Conservation (phyloP, 257 asterid species). For the Ophiorrhiza pumila region DNA sequence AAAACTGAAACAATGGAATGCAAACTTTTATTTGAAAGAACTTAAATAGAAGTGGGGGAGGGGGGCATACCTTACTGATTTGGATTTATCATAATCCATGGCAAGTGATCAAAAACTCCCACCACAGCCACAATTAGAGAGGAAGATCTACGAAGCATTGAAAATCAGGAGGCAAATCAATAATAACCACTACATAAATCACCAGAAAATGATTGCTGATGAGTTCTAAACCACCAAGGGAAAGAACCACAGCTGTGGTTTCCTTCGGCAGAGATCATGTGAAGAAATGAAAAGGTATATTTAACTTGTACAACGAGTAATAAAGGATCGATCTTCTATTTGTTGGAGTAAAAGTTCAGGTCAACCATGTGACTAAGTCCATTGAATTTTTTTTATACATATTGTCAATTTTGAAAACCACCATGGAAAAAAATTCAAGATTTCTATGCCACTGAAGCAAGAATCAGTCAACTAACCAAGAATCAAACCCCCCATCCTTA, state of each 20-base stretch:
- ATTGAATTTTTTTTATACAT: conserved; percentile 24
- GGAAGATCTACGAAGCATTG: conserved; percentile 34
- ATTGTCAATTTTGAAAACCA: conserved; percentile 30
- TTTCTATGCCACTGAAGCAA: conserved; percentile 24
- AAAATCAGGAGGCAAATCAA: conserved; percentile 21
- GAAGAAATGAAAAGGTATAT: conserved; percentile 36
- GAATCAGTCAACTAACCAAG: conserved; percentile 37
- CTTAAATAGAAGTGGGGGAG: background rate
- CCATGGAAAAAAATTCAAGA: conserved; percentile 22
- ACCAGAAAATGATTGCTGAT: conserved; percentile 32
- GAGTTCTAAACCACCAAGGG: conserved; percentile 33
- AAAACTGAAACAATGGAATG: background rate
- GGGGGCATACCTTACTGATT: conserved; percentile 66
- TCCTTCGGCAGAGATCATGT: conserved; percentile 54
- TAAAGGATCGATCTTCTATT: conserved; percentile 19
- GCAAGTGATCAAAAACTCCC: conserved; percentile 25
- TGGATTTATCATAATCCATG: conserved; percentile 68
- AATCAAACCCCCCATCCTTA: conserved; percentile 8
- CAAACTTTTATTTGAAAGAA: background rate
- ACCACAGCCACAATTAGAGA: conserved; percentile 17
- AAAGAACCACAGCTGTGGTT: conserved; percentile 36
- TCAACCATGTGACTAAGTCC: conserved; percentile 57
- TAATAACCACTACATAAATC: conserved; percentile 7
- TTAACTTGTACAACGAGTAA: conserved; percentile 30
- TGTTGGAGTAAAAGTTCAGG: conserved; percentile 40